These are phyloP conservation scores for Ananas comosus DNA, from an alignment of 176 grass and related monocot species.

Conservation along the genomic window DNA sequence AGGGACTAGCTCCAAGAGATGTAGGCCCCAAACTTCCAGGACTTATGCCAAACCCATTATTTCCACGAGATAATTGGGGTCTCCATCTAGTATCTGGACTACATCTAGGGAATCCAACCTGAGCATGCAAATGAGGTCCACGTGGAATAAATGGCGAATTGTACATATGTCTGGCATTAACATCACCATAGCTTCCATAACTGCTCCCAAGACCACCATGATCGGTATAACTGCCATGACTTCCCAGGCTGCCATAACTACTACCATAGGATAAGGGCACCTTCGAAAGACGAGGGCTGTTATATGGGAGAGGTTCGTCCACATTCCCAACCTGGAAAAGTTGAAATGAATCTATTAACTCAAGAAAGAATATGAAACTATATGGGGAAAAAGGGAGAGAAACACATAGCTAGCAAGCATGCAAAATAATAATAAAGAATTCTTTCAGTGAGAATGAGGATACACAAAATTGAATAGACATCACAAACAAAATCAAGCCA, in stretches of 20 bases:
- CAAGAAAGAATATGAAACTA: conserved; percentile 12
- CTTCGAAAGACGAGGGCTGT: conserved; percentile 51
- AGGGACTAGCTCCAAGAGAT: conserved; percentile 89
- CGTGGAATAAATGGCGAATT: conserved; percentile 59
- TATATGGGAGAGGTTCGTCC: conserved; percentile 44
- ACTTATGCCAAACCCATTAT: conserved; percentile 50
- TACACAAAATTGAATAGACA: background rate
- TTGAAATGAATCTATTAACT: conserved; percentile 23
- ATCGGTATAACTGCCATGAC: conserved; percentile 76
- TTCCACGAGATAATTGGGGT: conserved; percentile 56
- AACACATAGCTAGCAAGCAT: background rate
- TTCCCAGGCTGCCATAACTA: conserved; percentile 76
- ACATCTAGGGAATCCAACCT: conserved; percentile 75
- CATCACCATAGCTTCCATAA: conserved; percentile 78
- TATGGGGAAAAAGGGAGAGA: background rate
- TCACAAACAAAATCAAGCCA: background rate
- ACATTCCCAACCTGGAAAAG: conserved; percentile 60
- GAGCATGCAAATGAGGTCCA: conserved; percentile 66
- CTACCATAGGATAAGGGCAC: conserved; percentile 74
- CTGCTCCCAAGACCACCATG: conserved; percentile 52
- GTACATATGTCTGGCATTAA: conserved; percentile 47
- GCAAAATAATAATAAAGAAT: background rate
- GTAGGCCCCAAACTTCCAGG: conserved; percentile 65
- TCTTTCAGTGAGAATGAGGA: background rate
- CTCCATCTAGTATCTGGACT: conserved; percentile 79